Evolutionary conservation across 1,284 basidiomycete genomes (phyloP), one percentile per base, ranked within the genome.

Genomic region (Ganoderma sp.): DNA sequence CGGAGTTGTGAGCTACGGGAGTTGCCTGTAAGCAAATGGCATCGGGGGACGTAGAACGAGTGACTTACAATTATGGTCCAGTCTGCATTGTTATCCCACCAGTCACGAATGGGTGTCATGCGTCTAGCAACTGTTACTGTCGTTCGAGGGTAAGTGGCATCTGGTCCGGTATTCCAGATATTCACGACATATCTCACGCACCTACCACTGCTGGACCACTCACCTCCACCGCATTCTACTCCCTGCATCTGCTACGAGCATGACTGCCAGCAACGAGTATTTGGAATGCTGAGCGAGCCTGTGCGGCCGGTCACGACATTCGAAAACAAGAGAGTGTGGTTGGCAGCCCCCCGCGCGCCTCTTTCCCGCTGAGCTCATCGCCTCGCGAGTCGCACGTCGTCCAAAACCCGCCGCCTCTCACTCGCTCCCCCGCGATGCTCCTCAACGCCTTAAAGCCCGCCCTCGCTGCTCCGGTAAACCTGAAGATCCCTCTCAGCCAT

Each of bases 201-300:
- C 10, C n/a, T 3, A 3, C 10, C 48, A 25, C 8, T 9, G 6
- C 3, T 12, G 48, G 22, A 25, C 48, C 22, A 50, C 22, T 50
- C 48, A 50, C 22, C 48, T 50, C 22, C 22, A 50, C 4, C 48
- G 48, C 7, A 50, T 50, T 50, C 48, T 50, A 28, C 17, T 8
- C 43, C 17, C 52, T 32, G 3, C 50, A 12, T 54, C 52, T 28
- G 64, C 66, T 61, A 1, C 25, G 1, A 1, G 25, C 25, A 28
- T 67, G 66, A 72, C 71, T 28, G 25, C 57, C 68, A 60, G 12
- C 28, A 3, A 17, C 60, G 8, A 12, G 14, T 42, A 70, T 73
- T 73, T 68, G 72, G 72, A 73, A 73, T 73, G 72, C 69, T 73
- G 72, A 73, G 67, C 67, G 65, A 73, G 64, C 52, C 64, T 66